Percentiles rank a stretch among this genome's conserved stretches.
Evolutionary conservation across 768 basidiomycete genomes (phyloP).

Genomic region (Boletus edulis): DNA sequence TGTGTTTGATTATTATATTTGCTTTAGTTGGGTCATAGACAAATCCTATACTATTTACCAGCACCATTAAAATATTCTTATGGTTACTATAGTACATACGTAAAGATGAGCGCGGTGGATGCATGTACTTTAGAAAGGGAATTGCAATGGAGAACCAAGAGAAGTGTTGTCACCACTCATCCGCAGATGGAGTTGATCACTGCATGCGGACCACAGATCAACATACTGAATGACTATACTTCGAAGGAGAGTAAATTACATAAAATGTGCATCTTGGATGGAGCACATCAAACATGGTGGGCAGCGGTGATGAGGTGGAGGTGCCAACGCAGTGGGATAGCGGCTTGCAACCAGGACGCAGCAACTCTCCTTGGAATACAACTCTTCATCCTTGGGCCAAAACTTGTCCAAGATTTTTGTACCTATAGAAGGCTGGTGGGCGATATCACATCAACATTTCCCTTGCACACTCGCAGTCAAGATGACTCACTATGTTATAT

Average conservation of each 20-base stretch:
- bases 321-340: conserved; percentile 23
- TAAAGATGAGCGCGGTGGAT: background rate
- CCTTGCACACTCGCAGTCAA: background rate
- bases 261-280: conserved; percentile 4
- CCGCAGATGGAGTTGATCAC: conserved; percentile 17
- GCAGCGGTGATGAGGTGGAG: conserved; percentile 30
- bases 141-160: conserved; percentile 27
- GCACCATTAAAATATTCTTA: conserved; percentile 17
- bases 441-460: conserved; percentile 8
- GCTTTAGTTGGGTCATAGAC: conserved; percentile 2
- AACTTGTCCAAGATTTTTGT: conserved; percentile 29
- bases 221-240: background rate
- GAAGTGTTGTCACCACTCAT: conserved; percentile 8
- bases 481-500: background rate
- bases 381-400: conserved; percentile 31
- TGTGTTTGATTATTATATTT: conserved; percentile 2
- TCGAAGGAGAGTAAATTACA: conserved; percentile 12
- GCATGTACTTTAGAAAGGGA: conserved; percentile 24
- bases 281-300: conserved; percentile 13
- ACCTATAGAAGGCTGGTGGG: conserved; percentile 25
- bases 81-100: conserved; percentile 5
- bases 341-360: background rate
- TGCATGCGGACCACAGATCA: conserved; percentile 2
- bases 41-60: conserved; percentile 10
- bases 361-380: conserved; percentile 18